phyloP scores from a whole-genome alignment of 306 rosid genomes.

The Hippophae tibetana region DNA sequence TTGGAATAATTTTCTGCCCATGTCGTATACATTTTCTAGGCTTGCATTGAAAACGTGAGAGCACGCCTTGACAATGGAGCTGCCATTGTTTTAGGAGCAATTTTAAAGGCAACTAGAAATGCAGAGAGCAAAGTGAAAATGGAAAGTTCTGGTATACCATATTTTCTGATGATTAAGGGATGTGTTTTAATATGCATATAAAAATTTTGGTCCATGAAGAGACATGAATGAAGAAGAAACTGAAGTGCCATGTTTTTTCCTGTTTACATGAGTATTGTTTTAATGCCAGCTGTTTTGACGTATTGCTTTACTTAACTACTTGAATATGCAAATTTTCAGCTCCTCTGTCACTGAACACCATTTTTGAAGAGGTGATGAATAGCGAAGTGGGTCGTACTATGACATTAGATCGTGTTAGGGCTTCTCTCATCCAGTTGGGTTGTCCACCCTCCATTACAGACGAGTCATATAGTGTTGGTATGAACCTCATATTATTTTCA shows the following conservation, averaged over 20 bases:
- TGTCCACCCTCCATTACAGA: slow-evolving; percentile 31
- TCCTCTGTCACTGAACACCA: slow-evolving; percentile 46
- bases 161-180: slow-evolving; percentile 9
- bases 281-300: not conserved
- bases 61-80: slow-evolving; percentile 58
- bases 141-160: slow-evolving; percentile 52
- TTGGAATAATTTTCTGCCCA: slow-evolving; percentile 17
- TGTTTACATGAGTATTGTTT: not conserved
- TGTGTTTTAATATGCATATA: not conserved
- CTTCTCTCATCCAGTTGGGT: slow-evolving; percentile 54
- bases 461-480: slow-evolving; percentile 57
- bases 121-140: slow-evolving; percentile 52
- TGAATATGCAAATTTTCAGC: slow-evolving; percentile 37
- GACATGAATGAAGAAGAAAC: not conserved
- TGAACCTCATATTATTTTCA: slow-evolving; percentile 3
- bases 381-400: slow-evolving; percentile 55
- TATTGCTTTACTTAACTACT: slow-evolving; percentile 5
- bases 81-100: slow-evolving; percentile 58
- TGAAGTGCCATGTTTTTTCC: slow-evolving; percentile 2
- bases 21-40: slow-evolving; percentile 34
- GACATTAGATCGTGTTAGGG: slow-evolving; percentile 61
- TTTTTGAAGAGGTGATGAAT: slow-evolving; percentile 65
- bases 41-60: slow-evolving; percentile 67
- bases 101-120: slow-evolving; percentile 56
- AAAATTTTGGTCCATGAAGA: too few relatives aligned